phyloP scores from a whole-genome alignment of 2,329 filamentous ascomycete genomes.

The Byssoonygena ceratinophila region DNA sequence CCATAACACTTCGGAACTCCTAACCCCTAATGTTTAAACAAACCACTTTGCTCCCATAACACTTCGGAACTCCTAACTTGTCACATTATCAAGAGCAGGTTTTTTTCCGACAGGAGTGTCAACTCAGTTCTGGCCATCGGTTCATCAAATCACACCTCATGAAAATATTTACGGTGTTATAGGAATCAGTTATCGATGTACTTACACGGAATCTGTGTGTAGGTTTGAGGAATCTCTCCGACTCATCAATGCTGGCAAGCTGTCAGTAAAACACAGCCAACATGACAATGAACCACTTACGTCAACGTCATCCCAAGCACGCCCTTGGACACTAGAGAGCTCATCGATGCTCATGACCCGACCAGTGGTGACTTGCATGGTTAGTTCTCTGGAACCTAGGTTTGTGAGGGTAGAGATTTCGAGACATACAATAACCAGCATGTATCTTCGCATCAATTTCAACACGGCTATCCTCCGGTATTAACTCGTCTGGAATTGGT shows the following conservation, averaged over 20 bases:
- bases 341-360: slow-evolving; percentile 76
- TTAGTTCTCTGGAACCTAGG: slow-evolving; percentile 48
- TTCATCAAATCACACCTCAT: background rate
- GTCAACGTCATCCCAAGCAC: slow-evolving; percentile 63
- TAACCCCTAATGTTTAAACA: too few species aligned
- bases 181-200: too few species aligned
- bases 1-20: too few species aligned
- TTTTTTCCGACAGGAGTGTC: too few species aligned
- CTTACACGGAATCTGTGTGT: too few species aligned
- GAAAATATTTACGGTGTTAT: too few species aligned
- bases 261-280: background rate
- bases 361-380: slow-evolving; percentile 60
- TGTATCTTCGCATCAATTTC: slow-evolving; percentile 99
- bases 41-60: too few species aligned
- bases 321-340: slow-evolving; percentile 68
- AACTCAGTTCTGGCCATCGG: too few species aligned
- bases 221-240: too few species aligned
- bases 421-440: slow-evolving; percentile 52
- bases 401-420: slow-evolving; percentile 47
- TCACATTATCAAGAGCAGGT: background rate
- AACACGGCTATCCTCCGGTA: slow-evolving; percentile 88
- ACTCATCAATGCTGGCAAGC: background rate
- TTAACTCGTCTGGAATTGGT: slow-evolving; percentile 85
- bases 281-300: slow-evolving; percentile 13
- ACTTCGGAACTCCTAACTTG: background rate